phyloP scores from a whole-genome alignment of 2,329 filamentous ascomycete species.

The Curvularia eragrostidis region DNA sequence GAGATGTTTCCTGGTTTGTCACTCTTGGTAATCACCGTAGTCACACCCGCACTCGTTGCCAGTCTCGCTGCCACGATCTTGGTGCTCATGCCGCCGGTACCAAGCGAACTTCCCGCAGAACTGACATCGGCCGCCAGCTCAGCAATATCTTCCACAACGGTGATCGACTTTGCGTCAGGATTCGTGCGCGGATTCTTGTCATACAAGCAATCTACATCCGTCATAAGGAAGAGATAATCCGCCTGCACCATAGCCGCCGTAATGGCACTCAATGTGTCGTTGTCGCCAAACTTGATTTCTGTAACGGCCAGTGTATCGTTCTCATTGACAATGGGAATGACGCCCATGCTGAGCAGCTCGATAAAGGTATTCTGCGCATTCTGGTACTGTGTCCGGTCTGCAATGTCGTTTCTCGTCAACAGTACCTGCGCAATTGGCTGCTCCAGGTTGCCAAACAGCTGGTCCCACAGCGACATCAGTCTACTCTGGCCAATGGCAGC shows the following conservation, averaged over 20 bases:
- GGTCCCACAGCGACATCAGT: slow-evolving; percentile 94
- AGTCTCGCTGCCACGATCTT: slow-evolving; percentile 94
- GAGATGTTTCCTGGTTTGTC: slow-evolving; percentile 92
- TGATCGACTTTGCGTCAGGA: slow-evolving; percentile 85
- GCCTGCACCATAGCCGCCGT: slow-evolving; percentile 97
- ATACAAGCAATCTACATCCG: slow-evolving; percentile 96
- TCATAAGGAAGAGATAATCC: slow-evolving; percentile 97
- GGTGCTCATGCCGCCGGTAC: slow-evolving; percentile 96
- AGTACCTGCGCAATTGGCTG: slow-evolving; percentile 96
- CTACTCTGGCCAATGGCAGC: slow-evolving; percentile 96
- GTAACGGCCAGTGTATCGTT: slow-evolving; percentile 96
- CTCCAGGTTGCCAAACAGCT: slow-evolving; percentile 82
- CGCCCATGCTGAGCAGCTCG: slow-evolving; percentile 89
- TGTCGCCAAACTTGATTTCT: slow-evolving; percentile 99
- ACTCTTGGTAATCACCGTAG: slow-evolving; percentile 91
- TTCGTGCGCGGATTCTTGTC: slow-evolving; percentile 90
- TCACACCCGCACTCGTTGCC: slow-evolving; percentile 92
- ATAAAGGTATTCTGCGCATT: slow-evolving; percentile 96
- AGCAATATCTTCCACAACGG: slow-evolving; percentile 88
- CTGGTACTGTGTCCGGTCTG: slow-evolving; percentile 91
- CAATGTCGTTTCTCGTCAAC: slow-evolving; percentile 93
- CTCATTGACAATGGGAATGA: slow-evolving; percentile 98
- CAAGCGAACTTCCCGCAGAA: slow-evolving; percentile 83
- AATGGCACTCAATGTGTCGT: slow-evolving; percentile 95
- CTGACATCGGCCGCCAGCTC: slow-evolving; percentile 87